phyloP scores from a whole-genome alignment of 192 early-diverging fungal species.

The Jimgerdemannia lactiflua region DNA sequence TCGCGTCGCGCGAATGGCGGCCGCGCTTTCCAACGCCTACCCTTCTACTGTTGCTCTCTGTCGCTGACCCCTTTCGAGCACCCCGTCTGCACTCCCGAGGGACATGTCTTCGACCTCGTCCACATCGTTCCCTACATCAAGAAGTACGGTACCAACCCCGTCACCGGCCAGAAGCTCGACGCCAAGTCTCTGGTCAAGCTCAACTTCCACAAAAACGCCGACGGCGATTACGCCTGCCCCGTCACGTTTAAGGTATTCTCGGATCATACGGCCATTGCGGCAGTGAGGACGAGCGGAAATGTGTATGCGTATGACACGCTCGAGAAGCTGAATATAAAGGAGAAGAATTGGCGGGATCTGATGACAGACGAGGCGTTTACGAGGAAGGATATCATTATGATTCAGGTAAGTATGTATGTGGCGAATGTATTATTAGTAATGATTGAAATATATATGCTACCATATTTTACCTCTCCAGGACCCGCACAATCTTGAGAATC shows the following conservation, averaged over 20 bases:
- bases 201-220: constrained; percentile 79
- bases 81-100: constrained; percentile 84
- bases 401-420: constrained; percentile 50
- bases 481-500: constrained; percentile 68
- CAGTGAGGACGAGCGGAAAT: constrained; percentile 81
- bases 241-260: constrained; percentile 88
- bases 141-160: constrained; percentile 83
- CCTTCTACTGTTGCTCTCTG: constrained; percentile 89
- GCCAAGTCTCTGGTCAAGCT: constrained; percentile 73
- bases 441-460: constrained; percentile 10
- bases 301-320: constrained; percentile 87
- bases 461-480: constrained; percentile 43
- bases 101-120: constrained; percentile 84
- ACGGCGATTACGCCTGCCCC: constrained; percentile 84
- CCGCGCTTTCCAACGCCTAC: constrained; percentile 61
- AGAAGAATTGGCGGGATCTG: constrained; percentile 84
- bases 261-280: constrained; percentile 82
- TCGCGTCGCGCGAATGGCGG: constrained; percentile 40
- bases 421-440: too few species aligned
- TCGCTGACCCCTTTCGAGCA: constrained; percentile 84
- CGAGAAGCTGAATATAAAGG: constrained; percentile 82
- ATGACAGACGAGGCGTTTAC: constrained; percentile 86
- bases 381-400: constrained; percentile 82
- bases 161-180: constrained; percentile 74
- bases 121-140: constrained; percentile 81